Evolutionary conservation across 2,329 filamentous ascomycete species (phyloP).

Genomic region (Berkeleyomyces basicola): DNA sequence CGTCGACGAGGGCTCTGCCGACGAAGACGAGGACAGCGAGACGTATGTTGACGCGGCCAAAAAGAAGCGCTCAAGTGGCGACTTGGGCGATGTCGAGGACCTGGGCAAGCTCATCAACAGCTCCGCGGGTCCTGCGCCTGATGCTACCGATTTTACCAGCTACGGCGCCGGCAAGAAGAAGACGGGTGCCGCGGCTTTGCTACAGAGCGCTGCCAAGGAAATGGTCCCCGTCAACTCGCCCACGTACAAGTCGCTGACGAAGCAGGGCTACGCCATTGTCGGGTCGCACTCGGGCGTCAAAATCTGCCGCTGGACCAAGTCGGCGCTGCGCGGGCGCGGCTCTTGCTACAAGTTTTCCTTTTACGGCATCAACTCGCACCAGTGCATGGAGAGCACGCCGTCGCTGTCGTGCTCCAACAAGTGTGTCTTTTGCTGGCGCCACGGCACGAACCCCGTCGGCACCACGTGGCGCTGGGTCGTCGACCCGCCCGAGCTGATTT

Average conservation of each 20-base stretch:
- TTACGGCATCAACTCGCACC: slow-evolving; percentile 89
- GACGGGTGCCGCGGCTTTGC: slow-evolving; percentile 19
- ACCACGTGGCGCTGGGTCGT: slow-evolving; percentile 96
- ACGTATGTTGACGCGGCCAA: slow-evolving; percentile 26
- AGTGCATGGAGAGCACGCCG: slow-evolving; percentile 96
- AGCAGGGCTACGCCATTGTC: slow-evolving; percentile 91
- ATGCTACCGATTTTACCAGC: slow-evolving; percentile 64
- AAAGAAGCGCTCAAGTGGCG: slow-evolving; percentile 24
- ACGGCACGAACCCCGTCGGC: slow-evolving; percentile 91
- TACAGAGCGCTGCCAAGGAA: slow-evolving; percentile 47
- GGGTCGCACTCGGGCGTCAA: slow-evolving; percentile 93
- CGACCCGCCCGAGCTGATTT: slow-evolving; percentile 78
- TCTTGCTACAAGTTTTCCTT: slow-evolving; percentile 98
- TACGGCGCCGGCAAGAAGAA: slow-evolving; percentile 29
- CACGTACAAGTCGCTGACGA: slow-evolving; percentile 76
- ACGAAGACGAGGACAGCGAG: slow-evolving; percentile 35
- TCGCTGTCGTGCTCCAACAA: slow-evolving; percentile 95
- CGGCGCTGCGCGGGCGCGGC: slow-evolving; percentile 76
- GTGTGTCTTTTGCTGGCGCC: slow-evolving; percentile 97
- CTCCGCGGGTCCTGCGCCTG: slow-evolving; percentile 19
- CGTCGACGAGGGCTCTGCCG: slow-evolving; percentile 48
- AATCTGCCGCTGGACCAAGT: slow-evolving; percentile 98
- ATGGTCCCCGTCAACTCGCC: slow-evolving; percentile 91
- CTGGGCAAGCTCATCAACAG: slow-evolving; percentile 48
- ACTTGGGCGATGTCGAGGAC: slow-evolving; percentile 70